Evolutionary conservation across 148 eudicot species (phyloP).

Genomic region (Nepenthes mirabilis): DNA sequence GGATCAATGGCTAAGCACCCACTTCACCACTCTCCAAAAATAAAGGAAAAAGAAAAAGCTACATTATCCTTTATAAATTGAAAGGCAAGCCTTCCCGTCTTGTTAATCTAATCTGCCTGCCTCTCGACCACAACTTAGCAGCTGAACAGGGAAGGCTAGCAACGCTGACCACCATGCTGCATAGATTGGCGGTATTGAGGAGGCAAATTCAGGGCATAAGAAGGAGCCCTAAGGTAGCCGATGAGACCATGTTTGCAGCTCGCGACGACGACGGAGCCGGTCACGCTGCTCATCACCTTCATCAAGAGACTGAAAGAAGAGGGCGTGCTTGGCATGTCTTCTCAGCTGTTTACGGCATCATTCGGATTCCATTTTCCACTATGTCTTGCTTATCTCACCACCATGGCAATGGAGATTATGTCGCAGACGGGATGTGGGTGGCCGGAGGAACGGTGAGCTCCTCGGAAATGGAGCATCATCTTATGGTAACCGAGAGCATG

Average conservation of each 20-base stretch:
- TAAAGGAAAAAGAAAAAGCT: too few species aligned
- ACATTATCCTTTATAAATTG: too few species aligned
- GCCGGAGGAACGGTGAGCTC: slow-evolving; percentile 32
- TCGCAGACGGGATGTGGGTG: slow-evolving; percentile 48
- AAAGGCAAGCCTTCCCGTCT: too few species aligned
- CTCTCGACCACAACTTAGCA: too few species aligned
- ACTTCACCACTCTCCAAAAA: too few species aligned
- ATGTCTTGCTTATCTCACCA: slow-evolving; percentile 46
- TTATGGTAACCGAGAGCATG: slow-evolving; percentile 71
- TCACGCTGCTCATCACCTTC: slow-evolving; percentile 9
- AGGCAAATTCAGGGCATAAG: slow-evolving; percentile 24
- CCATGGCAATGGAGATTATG: slow-evolving; percentile 19
- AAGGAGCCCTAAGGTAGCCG: slow-evolving; percentile 50
- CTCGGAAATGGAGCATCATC: slow-evolving; percentile 64
- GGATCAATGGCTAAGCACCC: too few species aligned
- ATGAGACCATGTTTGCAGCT: slow-evolving; percentile 42
- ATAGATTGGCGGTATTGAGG: slow-evolving; percentile 17
- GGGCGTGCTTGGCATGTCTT: slow-evolving; percentile 22
- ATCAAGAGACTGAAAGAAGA: slow-evolving; percentile 9
- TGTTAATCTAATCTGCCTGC: too few species aligned
- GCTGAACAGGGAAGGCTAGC: too few species aligned
- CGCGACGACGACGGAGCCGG: slow-evolving; percentile 7
- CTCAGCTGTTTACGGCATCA: slow-evolving; percentile 23
- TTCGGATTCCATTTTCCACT: slow-evolving; percentile 33
- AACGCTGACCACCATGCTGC: slow-evolving; percentile 12